Evolutionary conservation across 2,329 filamentous ascomycete genomes (phyloP).

Genomic region (Mycosphaerella sp.): DNA sequence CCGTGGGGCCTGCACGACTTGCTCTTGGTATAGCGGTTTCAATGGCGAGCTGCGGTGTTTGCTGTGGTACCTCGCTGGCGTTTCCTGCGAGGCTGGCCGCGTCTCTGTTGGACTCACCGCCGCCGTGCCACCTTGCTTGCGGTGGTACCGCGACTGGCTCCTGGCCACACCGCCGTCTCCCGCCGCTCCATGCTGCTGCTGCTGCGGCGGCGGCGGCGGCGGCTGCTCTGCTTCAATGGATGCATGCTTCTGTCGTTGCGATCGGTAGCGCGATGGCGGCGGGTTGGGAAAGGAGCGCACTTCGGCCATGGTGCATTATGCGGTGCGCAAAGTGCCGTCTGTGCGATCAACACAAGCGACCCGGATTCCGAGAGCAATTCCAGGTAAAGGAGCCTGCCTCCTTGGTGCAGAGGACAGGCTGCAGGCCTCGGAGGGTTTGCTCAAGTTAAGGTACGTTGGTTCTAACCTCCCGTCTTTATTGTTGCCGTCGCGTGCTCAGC

Average conservation of each 20-base stretch:
- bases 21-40: conserved; percentile 16
- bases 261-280: conserved; percentile 20
- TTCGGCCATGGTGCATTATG: conserved; percentile 22
- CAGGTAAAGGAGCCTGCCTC: no score
- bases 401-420: no score
- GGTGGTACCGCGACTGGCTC: conserved; percentile 31
- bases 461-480: no score
- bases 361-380: background rate
- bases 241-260: conserved; percentile 19
- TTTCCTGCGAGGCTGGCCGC: conserved; percentile 11
- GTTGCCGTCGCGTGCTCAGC: background rate
- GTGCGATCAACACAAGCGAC: background rate
- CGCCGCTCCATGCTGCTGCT: conserved; percentile 14
- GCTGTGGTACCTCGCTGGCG: conserved; percentile 22
- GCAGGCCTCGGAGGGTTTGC: background rate
- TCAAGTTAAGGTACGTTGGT: no score
- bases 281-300: background rate
- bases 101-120: conserved; percentile 11
- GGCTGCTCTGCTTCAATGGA: conserved; percentile 9
- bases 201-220: background rate
- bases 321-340: background rate
- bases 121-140: conserved; percentile 20
- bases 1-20: conserved; percentile 14
- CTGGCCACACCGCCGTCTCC: conserved; percentile 22
- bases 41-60: conserved; percentile 17